phyloP scores from a whole-genome alignment of 352 stramenopile genomes.

The Phytophthora macrochlamydospora region DNA sequence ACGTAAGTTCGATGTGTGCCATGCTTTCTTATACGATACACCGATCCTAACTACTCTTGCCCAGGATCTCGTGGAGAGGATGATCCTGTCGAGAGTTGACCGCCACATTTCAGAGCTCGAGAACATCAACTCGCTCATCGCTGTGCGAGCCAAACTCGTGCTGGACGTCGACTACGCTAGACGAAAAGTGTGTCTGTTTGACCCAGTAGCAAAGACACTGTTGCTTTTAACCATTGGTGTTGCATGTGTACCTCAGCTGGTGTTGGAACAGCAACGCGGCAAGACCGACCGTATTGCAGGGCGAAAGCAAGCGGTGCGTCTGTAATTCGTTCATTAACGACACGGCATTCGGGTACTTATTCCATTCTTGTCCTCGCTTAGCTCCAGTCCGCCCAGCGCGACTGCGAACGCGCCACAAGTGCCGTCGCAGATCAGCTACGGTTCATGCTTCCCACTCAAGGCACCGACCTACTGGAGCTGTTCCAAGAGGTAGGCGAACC shows the following conservation, averaged over 20 bases:
- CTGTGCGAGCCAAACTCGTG: slow-evolving; percentile 54
- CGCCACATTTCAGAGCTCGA: slow-evolving; percentile 42
- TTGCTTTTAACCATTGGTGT: not conserved
- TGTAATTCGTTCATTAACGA: not conserved
- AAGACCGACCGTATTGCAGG: slow-evolving; percentile 64
- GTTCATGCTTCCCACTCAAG: slow-evolving; percentile 7
- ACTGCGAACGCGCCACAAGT: slow-evolving; percentile 36
- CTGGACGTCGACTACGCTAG: slow-evolving; percentile 78
- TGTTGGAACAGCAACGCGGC: slow-evolving; percentile 58
- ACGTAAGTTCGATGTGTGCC: slow-evolving; percentile 15
- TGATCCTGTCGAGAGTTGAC: slow-evolving; percentile 49
- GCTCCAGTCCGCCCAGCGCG: slow-evolving; percentile 34
- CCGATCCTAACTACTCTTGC: not conserved
- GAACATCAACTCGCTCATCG: slow-evolving; percentile 43
- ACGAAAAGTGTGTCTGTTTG: slow-evolving; percentile 42
- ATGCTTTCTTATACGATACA: slow-evolving; percentile 3
- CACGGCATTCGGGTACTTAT: not conserved
- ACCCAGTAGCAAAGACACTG: no score
- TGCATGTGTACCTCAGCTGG: slow-evolving; percentile 33
- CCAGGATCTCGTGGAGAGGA: slow-evolving; percentile 48
- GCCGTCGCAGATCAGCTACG: slow-evolving; percentile 36
- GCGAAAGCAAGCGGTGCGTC: slow-evolving; percentile 55
- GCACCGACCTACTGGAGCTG: slow-evolving; percentile 19
- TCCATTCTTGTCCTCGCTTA: slow-evolving; percentile 10
- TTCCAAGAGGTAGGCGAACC: slow-evolving; percentile 31